Base-by-base conservation (phyloP, 2,329 filamentous ascomycete species). In the Claviceps sp. region DNA sequence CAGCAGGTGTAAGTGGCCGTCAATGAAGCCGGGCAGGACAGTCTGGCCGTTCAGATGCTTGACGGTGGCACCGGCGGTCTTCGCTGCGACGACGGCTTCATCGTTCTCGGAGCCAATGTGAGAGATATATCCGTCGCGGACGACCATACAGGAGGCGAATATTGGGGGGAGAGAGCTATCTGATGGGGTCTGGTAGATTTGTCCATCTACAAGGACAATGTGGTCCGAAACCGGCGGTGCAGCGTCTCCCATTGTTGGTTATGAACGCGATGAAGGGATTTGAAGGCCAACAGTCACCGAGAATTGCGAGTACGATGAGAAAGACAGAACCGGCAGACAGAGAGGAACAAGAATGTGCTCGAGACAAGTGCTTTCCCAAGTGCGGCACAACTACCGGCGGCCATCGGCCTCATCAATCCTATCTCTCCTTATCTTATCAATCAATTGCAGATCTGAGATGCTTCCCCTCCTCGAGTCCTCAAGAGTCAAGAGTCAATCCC, bases 1-100 rank as follows among this genome's bases (percentile, higher is more conserved):
- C 0, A 80, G 67, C 9, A 81, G 67, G 58, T 81, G 77, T 63
- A 78, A 70, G 55, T 81, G 77, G 5, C 74, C 76, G 54, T 81
- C 77, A 41, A 80, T 72, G 63, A 81, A 80, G 14, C 76, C 72
- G 0, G 77, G 77, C 1, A 80, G 65, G 3, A 80, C 64, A 1
- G 67, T 69, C 22, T 59, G 60, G 1, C 67, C 65, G 1, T 48
- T 50, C 3, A 71, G 51, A 37, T 70, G 62, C 30, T 59, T 56
- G 18, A 58, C 44, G 8, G 46, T 38, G 26, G 59, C 60, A 16
- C 60, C 64, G 3, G 54, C 53, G 3, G 55, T 51, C 38, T 57
- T 59, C 4, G 64, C 66, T 1, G 56, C 50, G 2, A 52, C 41
- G 2, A 62, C 59, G 11, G 55, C 53, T 0, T 51, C 41, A 48